These are phyloP conservation scores for Begonia loranthoides DNA, from an alignment of 306 rosid genomes.

Conservation along the genomic window DNA sequence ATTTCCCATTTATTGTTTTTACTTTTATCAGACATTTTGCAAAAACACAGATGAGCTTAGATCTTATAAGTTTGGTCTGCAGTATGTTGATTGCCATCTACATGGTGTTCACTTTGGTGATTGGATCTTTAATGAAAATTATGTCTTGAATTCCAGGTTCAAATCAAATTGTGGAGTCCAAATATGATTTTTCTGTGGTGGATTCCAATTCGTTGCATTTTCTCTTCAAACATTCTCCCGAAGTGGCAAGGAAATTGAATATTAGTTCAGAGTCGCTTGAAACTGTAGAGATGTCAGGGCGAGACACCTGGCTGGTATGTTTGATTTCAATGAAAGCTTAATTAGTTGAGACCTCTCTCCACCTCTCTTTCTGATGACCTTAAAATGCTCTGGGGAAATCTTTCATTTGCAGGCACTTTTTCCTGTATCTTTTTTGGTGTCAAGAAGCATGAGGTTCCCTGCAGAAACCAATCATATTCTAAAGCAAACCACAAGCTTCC, in stretches of 20 bases:
- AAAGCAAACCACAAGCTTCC: conserved; percentile 46
- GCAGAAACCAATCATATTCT: conserved; percentile 30
- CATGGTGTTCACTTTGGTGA: not conserved
- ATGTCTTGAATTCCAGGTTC: conserved; percentile 40
- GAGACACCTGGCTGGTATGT: conserved; percentile 67
- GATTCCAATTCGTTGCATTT: conserved; percentile 89
- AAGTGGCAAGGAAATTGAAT: conserved; percentile 67
- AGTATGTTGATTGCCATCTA: too few species aligned
- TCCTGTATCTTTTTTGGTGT: conserved; percentile 71
- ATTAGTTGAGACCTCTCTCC: not conserved
- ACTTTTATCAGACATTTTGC: conserved; percentile 4
- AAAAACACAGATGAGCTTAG: too few species aligned
- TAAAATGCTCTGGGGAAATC: conserved; percentile 6
- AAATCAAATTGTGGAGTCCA: conserved; percentile 55
- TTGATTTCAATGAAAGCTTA: conserved; percentile 9
- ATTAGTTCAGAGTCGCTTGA: conserved; percentile 47
- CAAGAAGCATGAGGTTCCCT: conserved; percentile 78
- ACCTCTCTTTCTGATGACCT: not conserved
- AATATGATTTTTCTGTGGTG: conserved; percentile 69
- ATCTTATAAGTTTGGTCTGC: not conserved
- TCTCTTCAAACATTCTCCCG: conserved; percentile 72
- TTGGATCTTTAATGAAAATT: not conserved
- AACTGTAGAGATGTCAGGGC: conserved; percentile 41
- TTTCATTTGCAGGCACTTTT: conserved; percentile 51
- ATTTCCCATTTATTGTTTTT: not conserved